Base-by-base conservation (phyloP, 495 filamentous ascomycete genomes). In the Hypoxylon fuscum region DNA sequence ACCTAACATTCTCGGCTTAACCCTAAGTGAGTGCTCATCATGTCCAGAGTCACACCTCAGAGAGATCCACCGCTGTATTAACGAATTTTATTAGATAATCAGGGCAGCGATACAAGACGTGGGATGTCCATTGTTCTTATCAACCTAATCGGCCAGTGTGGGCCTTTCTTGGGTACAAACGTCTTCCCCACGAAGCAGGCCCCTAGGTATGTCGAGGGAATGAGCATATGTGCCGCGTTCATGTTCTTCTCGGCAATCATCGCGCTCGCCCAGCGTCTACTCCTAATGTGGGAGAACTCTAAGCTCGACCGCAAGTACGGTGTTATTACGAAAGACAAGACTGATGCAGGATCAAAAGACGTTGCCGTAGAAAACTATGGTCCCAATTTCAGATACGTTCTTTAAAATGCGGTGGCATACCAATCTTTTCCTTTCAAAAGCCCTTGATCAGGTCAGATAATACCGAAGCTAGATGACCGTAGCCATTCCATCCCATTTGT, bases 131-230 rank as follows among this genome's bases (percentile, higher is more conserved):
- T 90, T 57, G 82, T 87, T 31, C 75, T 91, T 44, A 76, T 90
- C 46, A 87, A 89, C 53, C 23, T 86, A 4, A 74, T 90, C 27
- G 88, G 88, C 6, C 88, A 91, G 47, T 82, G 81, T 43, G 83
- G 87, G 11, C 87, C 88, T 2, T 81, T 91, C 14, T 68, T 91
- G 3, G 88, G 88, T 2, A 90, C 85, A 10, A 85, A 87, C 32
- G 44, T 89, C 6, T 91, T 88, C 56, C 87, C 88, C 0, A 72
- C 76, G 6, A 71, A 51, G 1, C 76, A 88, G 27, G 74, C 66
- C 0, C 88, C 88, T 1, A 79, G 83, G 8, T 90, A 83, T 63
- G 66, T 81, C 7, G 76, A 79, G 35, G 88, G 88, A 0, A 87
- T 87, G 79, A 78, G 75, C 21, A 76, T 89, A 43, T 89, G 87